Evolutionary conservation across 2,329 filamentous ascomycete species (phyloP), one percentile per base, ranked within the genome.

Genomic region (Daldinia sp.): DNA sequence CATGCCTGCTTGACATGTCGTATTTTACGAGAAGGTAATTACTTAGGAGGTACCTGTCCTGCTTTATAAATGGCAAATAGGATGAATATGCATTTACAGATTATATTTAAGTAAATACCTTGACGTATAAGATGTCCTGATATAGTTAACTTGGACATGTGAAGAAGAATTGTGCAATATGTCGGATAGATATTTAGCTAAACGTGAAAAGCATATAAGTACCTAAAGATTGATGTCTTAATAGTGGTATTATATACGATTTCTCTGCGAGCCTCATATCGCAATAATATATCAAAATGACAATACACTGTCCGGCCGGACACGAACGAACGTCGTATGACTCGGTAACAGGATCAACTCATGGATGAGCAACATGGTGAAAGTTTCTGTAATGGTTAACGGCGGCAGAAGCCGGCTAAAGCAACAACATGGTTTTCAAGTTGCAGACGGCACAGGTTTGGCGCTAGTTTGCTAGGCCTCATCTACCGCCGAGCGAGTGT

Each of bases 391-490:
- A 48, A 48, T 48, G 44, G 44, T 12, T 48, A 48, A 15, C 63
- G 65, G 10, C 71, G 46, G 23, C 68, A 69, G 56, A 65, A 68
- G 35, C 12, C 30, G 4, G 54, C 44, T 15, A 62, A 44, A 44
- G 53, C 54, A 51, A 59, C 48, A 28, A 44, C 50, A 48, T 48
- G 23, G 44, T 48, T 48, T 26, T 6, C 23, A 5, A 28, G 42
- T 48, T 28, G 23, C 28, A 20, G 23, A 48, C 44, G 44, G 44
- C 44, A 12, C 44, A 48, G 44, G 23, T 48, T 48, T 28, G 44
- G 44, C 30, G 33, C 20, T 51, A 37, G 30, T 20, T n/a, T n/a
- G 35, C 50, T 53, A 18, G 50, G n/a, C 3, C 33, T 53, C 50
- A 35, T 53, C 50, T 53, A 37, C 15, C 20, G 13, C 28, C 18